Evolutionary conservation across 352 stramenopile genomes (phyloP), one percentile per base, ranked within the genome.

Genomic region (Phytophthora multivora): DNA sequence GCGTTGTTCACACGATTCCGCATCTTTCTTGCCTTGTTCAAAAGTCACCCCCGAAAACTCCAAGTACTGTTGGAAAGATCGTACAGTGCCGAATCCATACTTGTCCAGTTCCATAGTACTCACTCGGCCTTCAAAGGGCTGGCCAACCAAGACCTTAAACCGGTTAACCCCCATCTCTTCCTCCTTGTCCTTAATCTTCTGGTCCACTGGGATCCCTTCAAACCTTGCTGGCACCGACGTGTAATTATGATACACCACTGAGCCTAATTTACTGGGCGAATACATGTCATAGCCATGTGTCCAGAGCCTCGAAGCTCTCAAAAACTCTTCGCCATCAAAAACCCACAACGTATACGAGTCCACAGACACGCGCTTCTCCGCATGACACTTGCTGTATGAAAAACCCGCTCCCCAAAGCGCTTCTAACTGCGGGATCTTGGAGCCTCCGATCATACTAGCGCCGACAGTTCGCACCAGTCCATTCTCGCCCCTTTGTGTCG

Each of bases 371-470:
- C 82, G 74, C 12, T 70, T 73, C 69, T 91, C 84, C 10, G 84
- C 82, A 56, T 91, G 83, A 50, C 81, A 91, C 60, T 93, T 93
- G 64, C 61, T 81, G 59, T 84, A 93, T 36, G 76, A 89, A 13
- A 93, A 77, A 3, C 84, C 84, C 2, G 81, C 84, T 16, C 80
- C 80, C 81, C 84, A 93, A 0, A 93, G 54, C 21, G 81, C 80
- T 40, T 59, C 66, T 11, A 91, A 52, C 65, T 91, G 82, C 16
- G 80, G 85, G 46, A 78, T 79, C 59, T 91, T 90, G 39, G 82
- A 85, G 26, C 45, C 59, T 23, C 64, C 71, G 67, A 93, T 93
- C 80, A 91, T 93, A 53, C 79, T 90, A 52, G 82, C 84, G 21
- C 80, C 84, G 21, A 86, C 72, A n/a, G 83, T 93, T 28, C 84